A percentile compares a stretch with the other conserved stretches of the same genome.
phyloP scores from a whole-genome alignment of 148 eudicot genomes.

The Chenopodium suecicum region DNA sequence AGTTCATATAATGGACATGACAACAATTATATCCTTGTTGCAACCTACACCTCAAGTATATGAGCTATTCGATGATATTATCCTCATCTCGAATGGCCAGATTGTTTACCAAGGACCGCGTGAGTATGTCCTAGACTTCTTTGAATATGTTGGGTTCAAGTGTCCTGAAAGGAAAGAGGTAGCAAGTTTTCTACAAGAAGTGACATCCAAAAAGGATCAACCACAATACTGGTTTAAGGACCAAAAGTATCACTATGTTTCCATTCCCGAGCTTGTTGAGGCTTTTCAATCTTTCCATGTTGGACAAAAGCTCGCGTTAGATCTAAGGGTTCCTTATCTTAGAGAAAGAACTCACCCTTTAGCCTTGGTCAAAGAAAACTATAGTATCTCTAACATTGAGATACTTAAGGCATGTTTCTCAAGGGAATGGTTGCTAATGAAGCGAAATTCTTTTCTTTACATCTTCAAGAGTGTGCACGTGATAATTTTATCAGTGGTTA shows the following conservation, averaged over 20 bases:
- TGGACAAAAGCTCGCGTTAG: conserved; percentile 41
- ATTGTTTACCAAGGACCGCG: conserved; percentile 82
- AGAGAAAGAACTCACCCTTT: conserved; percentile 52
- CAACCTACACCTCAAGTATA: conserved; percentile 78
- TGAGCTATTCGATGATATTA: conserved; percentile 68
- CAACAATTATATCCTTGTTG: conserved; percentile 66
- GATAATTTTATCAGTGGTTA: conserved; percentile 50
- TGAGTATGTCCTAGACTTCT: conserved; percentile 55
- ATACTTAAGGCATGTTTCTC: conserved; percentile 66
- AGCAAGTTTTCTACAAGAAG: conserved; percentile 85
- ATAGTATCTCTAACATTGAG: conserved; percentile 56
- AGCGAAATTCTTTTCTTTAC: conserved; percentile 53
- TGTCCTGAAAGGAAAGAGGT: conserved; percentile 77
- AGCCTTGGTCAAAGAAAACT: conserved; percentile 55
- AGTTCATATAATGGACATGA: conserved; percentile 68
- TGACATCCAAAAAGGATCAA: conserved; percentile 72
- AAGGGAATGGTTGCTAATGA: conserved; percentile 75
- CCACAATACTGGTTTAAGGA: conserved; percentile 60
- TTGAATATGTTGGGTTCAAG: conserved; percentile 55
- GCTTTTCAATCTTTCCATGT: conserved; percentile 50
- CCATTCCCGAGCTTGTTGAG: conserved; percentile 44
- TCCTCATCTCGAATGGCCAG: conserved; percentile 69
- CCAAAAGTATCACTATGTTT: conserved; percentile 42
- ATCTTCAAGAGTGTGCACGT: conserved; percentile 66
- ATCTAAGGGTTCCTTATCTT: conserved; percentile 48